Evolutionary conservation across 164 flowering plant species (phyloP).

Genomic region (Kalanchoe fedtschenkoi): DNA sequence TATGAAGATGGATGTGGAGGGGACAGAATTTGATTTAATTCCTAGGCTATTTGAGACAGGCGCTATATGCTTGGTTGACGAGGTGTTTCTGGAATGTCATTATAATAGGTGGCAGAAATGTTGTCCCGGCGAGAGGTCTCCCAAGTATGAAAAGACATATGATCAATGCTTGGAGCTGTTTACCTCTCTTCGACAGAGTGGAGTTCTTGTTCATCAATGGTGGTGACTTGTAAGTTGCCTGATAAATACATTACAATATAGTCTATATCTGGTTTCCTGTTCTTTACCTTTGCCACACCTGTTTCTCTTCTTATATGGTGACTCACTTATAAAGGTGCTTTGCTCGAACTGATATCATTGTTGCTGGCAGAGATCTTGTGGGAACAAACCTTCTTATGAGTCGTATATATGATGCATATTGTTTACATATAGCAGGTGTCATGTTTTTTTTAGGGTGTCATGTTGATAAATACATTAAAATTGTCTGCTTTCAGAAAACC

Average conservation of each 20-base stretch:
- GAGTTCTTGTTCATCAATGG: conserved; percentile 98
- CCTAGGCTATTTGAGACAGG: conserved; percentile 84
- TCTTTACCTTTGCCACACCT: background rate
- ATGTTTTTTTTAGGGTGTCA: too few relatives aligned
- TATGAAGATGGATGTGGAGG: conserved; percentile 99
- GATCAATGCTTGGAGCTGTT: conserved; percentile 82
- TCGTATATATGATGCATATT: too few relatives aligned
- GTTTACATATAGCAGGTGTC: too few relatives aligned
- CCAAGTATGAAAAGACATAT: conserved; percentile 77
- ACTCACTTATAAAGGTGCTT: background rate
- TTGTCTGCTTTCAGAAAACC: conserved; percentile 45
- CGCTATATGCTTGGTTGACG: conserved; percentile 92
- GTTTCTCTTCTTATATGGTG: background rate
- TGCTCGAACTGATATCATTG: background rate
- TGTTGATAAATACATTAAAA: conserved; percentile 31
- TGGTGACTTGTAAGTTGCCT: conserved; percentile 34
- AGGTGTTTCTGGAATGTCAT: conserved; percentile 93
- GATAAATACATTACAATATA: background rate
- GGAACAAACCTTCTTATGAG: background rate
- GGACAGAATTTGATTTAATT: conserved; percentile 87
- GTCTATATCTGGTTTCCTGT: background rate
- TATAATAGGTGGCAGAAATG: conserved; percentile 96
- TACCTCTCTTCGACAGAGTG: conserved; percentile 61
- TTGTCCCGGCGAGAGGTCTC: conserved; percentile 76
- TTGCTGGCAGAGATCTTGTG: background rate